phyloP scores from a whole-genome alignment of 352 stramenopile species.

The Phytopythium helicoides region DNA sequence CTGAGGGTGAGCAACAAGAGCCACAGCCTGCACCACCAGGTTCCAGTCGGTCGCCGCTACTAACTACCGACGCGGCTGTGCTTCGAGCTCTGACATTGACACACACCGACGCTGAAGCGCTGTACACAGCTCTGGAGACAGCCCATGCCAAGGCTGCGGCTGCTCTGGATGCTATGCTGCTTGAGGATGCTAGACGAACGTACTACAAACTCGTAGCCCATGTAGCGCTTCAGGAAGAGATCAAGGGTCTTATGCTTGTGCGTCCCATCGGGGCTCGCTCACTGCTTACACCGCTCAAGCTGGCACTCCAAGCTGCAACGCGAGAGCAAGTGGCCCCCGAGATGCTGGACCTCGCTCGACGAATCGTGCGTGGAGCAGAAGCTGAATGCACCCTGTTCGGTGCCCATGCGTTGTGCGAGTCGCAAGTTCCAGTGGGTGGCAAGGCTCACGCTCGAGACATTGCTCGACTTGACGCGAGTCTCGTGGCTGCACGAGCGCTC shows the following conservation, averaged over 20 bases:
- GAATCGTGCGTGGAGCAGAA: conserved; percentile 72
- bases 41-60: conserved; percentile 5
- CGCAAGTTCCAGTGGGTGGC: conserved; percentile 53
- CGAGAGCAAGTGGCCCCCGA: conserved; percentile 42
- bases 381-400: conserved; percentile 82
- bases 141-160: conserved; percentile 55
- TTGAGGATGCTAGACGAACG: conserved; percentile 48
- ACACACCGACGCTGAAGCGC: conserved; percentile 66
- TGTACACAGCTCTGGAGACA: conserved; percentile 72
- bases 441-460: conserved; percentile 56
- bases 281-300: conserved; percentile 60
- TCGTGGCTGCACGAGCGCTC: conserved; percentile 44
- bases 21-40: conserved; percentile 3
- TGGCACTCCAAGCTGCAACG: conserved; percentile 42
- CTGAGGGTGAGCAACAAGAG: not conserved
- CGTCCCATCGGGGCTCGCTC: conserved; percentile 74
- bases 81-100: conserved; percentile 46
- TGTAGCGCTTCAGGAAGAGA: conserved; percentile 72
- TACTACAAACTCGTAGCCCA: conserved; percentile 75
- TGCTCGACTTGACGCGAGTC: conserved; percentile 57
- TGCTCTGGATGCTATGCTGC: conserved; percentile 33
- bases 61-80: conserved; percentile 37
- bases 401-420: conserved; percentile 54
- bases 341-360: conserved; percentile 57
- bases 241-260: conserved; percentile 64